These are phyloP conservation scores for Pezicula carpinea DNA, from an alignment of 2,329 filamentous ascomycete species.

Conservation along the genomic window DNA sequence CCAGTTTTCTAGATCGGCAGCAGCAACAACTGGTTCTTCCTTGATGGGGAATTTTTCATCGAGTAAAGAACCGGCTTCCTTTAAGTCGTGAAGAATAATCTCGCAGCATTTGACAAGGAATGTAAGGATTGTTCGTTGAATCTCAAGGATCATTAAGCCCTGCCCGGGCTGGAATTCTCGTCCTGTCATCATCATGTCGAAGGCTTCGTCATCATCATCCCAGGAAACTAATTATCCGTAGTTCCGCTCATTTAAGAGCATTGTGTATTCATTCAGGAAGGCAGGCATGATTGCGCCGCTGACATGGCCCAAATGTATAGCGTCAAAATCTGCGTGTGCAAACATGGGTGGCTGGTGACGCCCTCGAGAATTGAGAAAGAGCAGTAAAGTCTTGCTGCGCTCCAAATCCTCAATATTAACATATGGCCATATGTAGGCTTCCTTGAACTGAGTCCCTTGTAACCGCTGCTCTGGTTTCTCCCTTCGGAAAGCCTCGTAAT, in stretches of 20 bases:
- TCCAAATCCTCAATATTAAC: slow-evolving; percentile 54
- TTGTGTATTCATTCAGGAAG: slow-evolving; percentile 29
- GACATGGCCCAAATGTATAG: slow-evolving; percentile 27
- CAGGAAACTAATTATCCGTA: slow-evolving; percentile 35
- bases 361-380: slow-evolving; percentile 49
- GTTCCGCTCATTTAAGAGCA: slow-evolving; percentile 29
- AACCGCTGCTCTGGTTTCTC: slow-evolving; percentile 12
- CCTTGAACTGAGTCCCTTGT: slow-evolving; percentile 20
- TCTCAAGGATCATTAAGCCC: slow-evolving; percentile 46
- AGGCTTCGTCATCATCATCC: slow-evolving; percentile 33
- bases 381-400: slow-evolving; percentile 36
- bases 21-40: slow-evolving; percentile 33
- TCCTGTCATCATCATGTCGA: slow-evolving; percentile 30
- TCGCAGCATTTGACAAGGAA: slow-evolving; percentile 47
- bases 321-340: slow-evolving; percentile 38
- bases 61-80: slow-evolving; percentile 22
- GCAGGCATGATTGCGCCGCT: slow-evolving; percentile 18
- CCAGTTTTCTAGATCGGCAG: slow-evolving; percentile 28
- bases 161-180: slow-evolving; percentile 38
- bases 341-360: slow-evolving; percentile 43
- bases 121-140: slow-evolving; percentile 40
- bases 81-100: slow-evolving; percentile 47
- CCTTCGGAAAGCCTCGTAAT: slow-evolving; percentile 34
- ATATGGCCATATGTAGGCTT: slow-evolving; percentile 44
- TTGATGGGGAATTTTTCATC: slow-evolving; percentile 29